These are phyloP conservation scores for Hypoxylon sp. DNA, from an alignment of 2,329 filamentous ascomycete species.

Conservation along the genomic window DNA sequence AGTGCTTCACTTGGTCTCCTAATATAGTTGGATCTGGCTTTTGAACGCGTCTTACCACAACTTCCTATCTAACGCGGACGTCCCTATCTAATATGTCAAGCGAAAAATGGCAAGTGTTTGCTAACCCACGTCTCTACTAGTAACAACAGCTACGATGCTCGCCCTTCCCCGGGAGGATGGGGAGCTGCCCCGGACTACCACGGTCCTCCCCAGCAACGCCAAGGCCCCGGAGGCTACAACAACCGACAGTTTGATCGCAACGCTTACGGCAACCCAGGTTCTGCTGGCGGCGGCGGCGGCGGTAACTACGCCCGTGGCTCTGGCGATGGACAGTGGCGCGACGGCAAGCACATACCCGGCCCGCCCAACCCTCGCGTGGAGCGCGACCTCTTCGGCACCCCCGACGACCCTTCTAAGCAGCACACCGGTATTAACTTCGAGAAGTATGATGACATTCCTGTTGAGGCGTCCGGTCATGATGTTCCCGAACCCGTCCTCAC, in stretches of 20 bases:
- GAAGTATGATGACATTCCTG: slow-evolving; percentile 99
- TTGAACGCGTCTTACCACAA: neutral
- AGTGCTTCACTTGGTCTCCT: slow-evolving; percentile 43
- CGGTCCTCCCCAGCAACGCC: slow-evolving; percentile 38
- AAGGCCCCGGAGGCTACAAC: slow-evolving; percentile 40
- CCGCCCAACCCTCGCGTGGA: slow-evolving; percentile 88
- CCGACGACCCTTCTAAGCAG: slow-evolving; percentile 93
- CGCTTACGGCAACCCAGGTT: slow-evolving; percentile 64
- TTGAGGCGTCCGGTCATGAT: slow-evolving; percentile 92
- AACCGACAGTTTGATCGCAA: slow-evolving; percentile 65
- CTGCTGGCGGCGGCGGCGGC: slow-evolving; percentile 58
- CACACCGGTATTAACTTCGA: slow-evolving; percentile 99
- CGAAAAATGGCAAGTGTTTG: neutral
- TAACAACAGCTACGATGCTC: slow-evolving; percentile 58
- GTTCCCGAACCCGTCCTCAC: slow-evolving; percentile 90
- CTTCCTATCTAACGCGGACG: no score
- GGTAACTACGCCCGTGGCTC: slow-evolving; percentile 75
- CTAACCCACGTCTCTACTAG: slow-evolving; percentile 44
- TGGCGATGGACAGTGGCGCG: slow-evolving; percentile 94
- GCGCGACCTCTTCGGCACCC: slow-evolving; percentile 91
- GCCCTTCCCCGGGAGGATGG: slow-evolving; percentile 45
- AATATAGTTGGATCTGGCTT: neutral
- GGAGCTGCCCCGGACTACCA: slow-evolving; percentile 49
- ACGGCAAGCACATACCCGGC: slow-evolving; percentile 94
- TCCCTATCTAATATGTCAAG: neutral